phyloP scores from a whole-genome alignment of 371 early-diverging fungal species.

The Actinomucor elegans region DNA sequence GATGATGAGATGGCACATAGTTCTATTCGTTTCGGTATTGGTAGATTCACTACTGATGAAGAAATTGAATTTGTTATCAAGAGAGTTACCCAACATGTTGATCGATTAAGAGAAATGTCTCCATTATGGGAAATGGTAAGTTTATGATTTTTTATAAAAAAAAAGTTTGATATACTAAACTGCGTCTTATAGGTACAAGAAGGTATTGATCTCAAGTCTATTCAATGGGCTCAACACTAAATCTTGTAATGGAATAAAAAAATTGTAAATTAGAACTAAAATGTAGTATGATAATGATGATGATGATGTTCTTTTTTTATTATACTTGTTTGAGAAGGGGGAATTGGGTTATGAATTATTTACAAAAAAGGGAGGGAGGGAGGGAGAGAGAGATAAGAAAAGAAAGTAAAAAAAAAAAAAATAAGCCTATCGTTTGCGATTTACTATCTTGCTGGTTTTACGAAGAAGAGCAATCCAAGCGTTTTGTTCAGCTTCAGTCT shows the following conservation, averaged over 20 bases:
- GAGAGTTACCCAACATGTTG: constrained; percentile 89
- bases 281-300: not conserved
- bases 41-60: constrained; percentile 96
- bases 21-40: constrained; percentile 98
- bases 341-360: too few relatives aligned
- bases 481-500: constrained; percentile 23
- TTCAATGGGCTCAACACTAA: constrained; percentile 92
- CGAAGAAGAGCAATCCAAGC: constrained; percentile 17
- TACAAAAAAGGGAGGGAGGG: too few relatives aligned
- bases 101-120: constrained; percentile 94
- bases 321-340: not conserved
- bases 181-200: constrained; percentile 64
- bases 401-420: too few relatives aligned
- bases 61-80: constrained; percentile 95
- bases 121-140: constrained; percentile 98
- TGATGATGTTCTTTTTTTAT: not conserved
- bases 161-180: not conserved
- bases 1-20: constrained; percentile 99
- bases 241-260: not conserved
- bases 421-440: constrained; percentile 10
- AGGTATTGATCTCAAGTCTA: constrained; percentile 90
- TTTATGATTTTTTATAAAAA: too few relatives aligned
- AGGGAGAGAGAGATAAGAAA: too few relatives aligned
- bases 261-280: not conserved
- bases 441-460: not conserved